A percentile compares a stretch with the other conserved stretches of the same genome.
These are phyloP conservation scores for Solanum pimpinellifolium DNA, from an alignment of 257 asterid species.

Conservation along the genomic window DNA sequence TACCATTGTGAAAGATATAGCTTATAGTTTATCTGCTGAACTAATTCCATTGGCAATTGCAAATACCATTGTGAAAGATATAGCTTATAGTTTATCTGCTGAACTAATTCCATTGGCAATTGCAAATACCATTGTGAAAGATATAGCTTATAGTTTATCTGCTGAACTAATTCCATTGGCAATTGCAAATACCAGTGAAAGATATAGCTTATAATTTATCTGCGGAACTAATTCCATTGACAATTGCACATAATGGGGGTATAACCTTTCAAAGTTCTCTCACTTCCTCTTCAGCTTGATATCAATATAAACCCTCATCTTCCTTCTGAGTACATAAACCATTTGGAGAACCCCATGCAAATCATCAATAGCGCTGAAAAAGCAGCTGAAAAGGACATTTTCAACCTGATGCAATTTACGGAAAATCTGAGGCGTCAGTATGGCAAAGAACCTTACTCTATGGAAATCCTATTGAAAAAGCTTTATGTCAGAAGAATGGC, in stretches of 20 bases:
- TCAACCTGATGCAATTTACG: constrained; percentile 76
- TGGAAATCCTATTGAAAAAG: constrained; percentile 90
- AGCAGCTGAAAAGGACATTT: constrained; percentile 74
- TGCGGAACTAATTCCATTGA: neutral
- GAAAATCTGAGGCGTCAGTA: constrained; percentile 78
- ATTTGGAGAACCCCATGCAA: constrained; percentile 90
- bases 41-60: neutral
- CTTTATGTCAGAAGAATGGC: constrained; percentile 94
- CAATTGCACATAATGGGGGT: neutral
- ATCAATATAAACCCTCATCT: constrained; percentile 77
- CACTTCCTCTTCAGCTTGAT: constrained; percentile 45
- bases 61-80: neutral
- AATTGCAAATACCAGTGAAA: neutral
- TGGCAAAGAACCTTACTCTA: constrained; percentile 93
- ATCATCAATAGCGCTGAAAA: constrained; percentile 66
- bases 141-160: neutral
- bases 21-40: neutral
- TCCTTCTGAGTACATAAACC: constrained; percentile 84
- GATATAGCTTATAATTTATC: neutral
- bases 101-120: neutral
- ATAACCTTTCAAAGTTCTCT: neutral
- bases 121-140: neutral
- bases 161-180: neutral
- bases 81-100: neutral
- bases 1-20: neutral